phyloP scores from a whole-genome alignment of 805 yeast genomes.

The Maudiozyma bulderi region DNA sequence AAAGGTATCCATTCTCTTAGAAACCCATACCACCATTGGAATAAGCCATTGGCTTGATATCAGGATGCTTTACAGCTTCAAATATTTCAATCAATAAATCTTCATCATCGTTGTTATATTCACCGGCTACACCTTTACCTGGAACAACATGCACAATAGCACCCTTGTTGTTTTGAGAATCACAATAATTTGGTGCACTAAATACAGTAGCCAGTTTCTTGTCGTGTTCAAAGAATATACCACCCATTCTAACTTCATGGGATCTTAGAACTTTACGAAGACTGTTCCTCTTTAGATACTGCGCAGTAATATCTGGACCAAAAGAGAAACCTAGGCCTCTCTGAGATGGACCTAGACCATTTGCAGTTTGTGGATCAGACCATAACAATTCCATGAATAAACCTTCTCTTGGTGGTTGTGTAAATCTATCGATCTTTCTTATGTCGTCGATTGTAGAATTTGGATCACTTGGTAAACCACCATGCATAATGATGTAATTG shows the following conservation, averaged over 20 bases:
- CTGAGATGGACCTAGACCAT: constrained; percentile 80
- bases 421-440: constrained; percentile 58
- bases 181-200: constrained; percentile 97
- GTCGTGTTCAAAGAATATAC: constrained; percentile 79
- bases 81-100: constrained; percentile 51
- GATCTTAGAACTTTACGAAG: constrained; percentile 79
- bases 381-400: constrained; percentile 92
- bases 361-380: constrained; percentile 84
- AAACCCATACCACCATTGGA: constrained; percentile 40
- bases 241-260: constrained; percentile 90
- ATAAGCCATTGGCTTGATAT: constrained; percentile 91
- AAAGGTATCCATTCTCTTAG: constrained; percentile 2
- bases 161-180: constrained; percentile 81
- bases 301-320: constrained; percentile 87
- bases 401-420: constrained; percentile 86
- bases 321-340: constrained; percentile 95
- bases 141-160: constrained; percentile 68
- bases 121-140: constrained; percentile 29
- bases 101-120: constrained; percentile 36
- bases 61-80: constrained; percentile 82
- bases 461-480: constrained; percentile 83
- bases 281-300: constrained; percentile 62
- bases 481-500: constrained; percentile 85
- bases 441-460: constrained; percentile 64
- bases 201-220: constrained; percentile 88